Conservation (phyloP, 2,329 filamentous ascomycete species). For the Lojkania enalia region DNA sequence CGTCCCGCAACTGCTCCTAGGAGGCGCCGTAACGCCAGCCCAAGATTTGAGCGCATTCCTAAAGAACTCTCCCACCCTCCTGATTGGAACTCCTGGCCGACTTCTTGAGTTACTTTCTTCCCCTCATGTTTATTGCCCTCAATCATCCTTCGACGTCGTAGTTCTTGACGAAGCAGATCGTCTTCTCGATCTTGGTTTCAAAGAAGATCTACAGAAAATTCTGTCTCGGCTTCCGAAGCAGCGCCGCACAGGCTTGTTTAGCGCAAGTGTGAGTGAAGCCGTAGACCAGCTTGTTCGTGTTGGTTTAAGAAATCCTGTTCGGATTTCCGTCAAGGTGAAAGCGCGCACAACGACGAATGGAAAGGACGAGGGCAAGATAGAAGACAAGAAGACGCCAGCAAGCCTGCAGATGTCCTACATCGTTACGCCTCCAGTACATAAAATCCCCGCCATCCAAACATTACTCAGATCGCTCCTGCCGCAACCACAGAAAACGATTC, state of each 20-base stretch:
- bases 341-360: constrained; percentile 28
- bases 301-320: constrained; percentile 89
- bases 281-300: constrained; percentile 91
- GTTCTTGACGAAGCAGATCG: constrained; percentile 95
- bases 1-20: constrained; percentile 77
- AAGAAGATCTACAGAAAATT: constrained; percentile 85
- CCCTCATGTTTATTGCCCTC: constrained; percentile 82
- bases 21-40: constrained; percentile 77
- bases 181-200: constrained; percentile 90
- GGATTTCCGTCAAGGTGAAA: constrained; percentile 91
- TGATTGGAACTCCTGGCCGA: constrained; percentile 88
- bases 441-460: constrained; percentile 72
- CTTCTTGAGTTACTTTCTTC: constrained; percentile 85
- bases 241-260: constrained; percentile 88
- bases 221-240: constrained; percentile 87
- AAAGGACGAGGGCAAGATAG: constrained; percentile 62
- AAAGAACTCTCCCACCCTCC: constrained; percentile 79
- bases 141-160: constrained; percentile 87
- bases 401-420: constrained; percentile 92
- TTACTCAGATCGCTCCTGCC: constrained; percentile 72
- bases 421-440: constrained; percentile 73
- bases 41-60: constrained; percentile 88
- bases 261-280: constrained; percentile 92
- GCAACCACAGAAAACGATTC: constrained; percentile 79
- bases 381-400: constrained; percentile 87